phyloP scores from a whole-genome alignment of 306 rosid species.

The Ochetophila trinervis region DNA sequence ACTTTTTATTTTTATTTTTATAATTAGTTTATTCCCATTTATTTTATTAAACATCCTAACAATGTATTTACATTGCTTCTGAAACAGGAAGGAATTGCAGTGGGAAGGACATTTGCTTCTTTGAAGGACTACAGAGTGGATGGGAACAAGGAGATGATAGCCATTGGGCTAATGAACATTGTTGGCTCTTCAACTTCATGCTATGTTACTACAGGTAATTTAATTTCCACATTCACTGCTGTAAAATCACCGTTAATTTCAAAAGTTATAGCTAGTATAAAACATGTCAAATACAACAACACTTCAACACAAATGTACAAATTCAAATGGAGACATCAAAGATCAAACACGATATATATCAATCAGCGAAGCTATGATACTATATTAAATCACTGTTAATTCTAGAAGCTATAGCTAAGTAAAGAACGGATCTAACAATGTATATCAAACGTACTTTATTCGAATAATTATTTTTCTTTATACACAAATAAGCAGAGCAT shows the following conservation, averaged over 20 bases:
- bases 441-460: no score
- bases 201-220: slow-evolving; percentile 90
- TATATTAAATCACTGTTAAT: no score
- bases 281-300: no score
- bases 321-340: no score
- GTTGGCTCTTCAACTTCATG: slow-evolving; percentile 93
- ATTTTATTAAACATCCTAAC: neutral
- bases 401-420: no score
- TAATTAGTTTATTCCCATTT: neutral
- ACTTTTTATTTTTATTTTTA: no score
- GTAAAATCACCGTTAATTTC: no score
- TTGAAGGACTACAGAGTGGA: slow-evolving; percentile 76
- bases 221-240: neutral
- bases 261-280: no score
- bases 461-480: neutral
- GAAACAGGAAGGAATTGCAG: slow-evolving; percentile 96
- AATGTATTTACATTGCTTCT: neutral
- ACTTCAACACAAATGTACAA: no score
- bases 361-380: no score
- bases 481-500: neutral
- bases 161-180: slow-evolving; percentile 89
- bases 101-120: slow-evolving; percentile 94
- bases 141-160: slow-evolving; percentile 99
- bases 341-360: no score
- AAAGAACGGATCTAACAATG: no score